Base-by-base conservation (phyloP, 1,284 basidiomycete species). In the Ustilago tritici region DNA sequence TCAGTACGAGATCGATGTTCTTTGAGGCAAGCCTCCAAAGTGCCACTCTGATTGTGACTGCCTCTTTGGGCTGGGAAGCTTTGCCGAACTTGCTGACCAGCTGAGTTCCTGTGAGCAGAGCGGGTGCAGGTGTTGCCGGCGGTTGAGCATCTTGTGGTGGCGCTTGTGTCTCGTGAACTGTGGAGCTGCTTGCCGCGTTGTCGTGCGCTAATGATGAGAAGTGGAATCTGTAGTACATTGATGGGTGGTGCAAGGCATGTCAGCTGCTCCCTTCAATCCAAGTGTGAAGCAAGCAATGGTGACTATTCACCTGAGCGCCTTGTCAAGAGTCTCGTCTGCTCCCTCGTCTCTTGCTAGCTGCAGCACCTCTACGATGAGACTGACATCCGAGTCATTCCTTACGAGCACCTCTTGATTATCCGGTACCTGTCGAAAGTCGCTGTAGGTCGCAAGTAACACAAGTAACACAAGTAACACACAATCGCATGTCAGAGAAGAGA, bases 351-450 rank as follows among this genome's bases (percentile, higher is more conserved):
- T 90, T 54, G 95, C 92, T 53, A 90, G 88, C 86, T 94, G 88
- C 9, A 99, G 88, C 19, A 98, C 90, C 85, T 99, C 97, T 31
- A 98, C 86, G 65, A 99, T 91, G 70, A 95, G 89, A 81, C 92
- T 94, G 75, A 92, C 88, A 70, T 90, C 89, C 7, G 91, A 91
- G 58, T 91, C 87, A 2, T 90, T 89, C 57, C 92, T 92, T 46
- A 98, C 87, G 85, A 95, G 93, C 52, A 98, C 95, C 86, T 99
- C 97, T 87, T 99, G 96, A 14, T 91, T 95, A 86, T 99, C 93
- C n/a, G 97, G 96, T 12, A 99, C 90, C 88, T 98, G 94, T 69
- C 96, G 93, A 2, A 97, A 76, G 76, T 92, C 90, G 70, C 95
- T 98, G 86, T 50, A 50, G 23, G 68, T 19, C 61, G 34, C 49